A percentile compares a stretch with the other conserved stretches of the same genome.
phyloP scores from a whole-genome alignment of 495 filamentous ascomycete genomes.

The Hypoxylon lienhwacheense region DNA sequence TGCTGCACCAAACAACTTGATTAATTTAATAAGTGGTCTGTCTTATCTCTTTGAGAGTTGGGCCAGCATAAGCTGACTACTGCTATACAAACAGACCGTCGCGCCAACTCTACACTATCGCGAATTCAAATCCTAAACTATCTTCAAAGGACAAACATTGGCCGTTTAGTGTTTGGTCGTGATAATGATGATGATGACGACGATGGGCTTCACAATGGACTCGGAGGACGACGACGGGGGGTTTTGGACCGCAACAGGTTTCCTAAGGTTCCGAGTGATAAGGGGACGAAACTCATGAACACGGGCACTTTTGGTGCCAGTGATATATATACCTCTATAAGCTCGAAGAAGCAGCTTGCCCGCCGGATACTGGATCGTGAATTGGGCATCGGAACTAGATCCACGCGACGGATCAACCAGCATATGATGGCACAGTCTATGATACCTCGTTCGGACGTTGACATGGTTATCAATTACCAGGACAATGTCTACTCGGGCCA shows the following conservation, averaged over 20 bases:
- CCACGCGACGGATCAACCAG: conserved; percentile 57
- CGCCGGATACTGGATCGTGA: conserved; percentile 76
- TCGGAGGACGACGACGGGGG: conserved; percentile 36
- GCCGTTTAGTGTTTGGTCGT: conserved; percentile 41
- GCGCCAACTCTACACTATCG: conserved; percentile 37
- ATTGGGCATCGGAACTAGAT: conserved; percentile 62
- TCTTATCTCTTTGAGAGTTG: not conserved
- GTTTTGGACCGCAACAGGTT: conserved; percentile 54
- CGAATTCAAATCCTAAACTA: conserved; percentile 55
- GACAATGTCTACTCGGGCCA: conserved; percentile 90
- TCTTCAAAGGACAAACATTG: conserved; percentile 47
- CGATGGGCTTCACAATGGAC: conserved; percentile 26
- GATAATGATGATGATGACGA: conserved; percentile 52
- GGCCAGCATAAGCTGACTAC: not conserved
- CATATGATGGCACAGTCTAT: conserved; percentile 67
- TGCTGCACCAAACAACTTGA: conserved; percentile 36
- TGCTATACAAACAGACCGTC: conserved; percentile 34
- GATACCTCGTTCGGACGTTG: conserved; percentile 73
- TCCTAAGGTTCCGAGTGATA: conserved; percentile 76
- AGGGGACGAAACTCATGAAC: conserved; percentile 74
- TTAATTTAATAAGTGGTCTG: conserved; percentile 37
- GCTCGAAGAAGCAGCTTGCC: conserved; percentile 63
- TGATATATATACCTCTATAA: conserved; percentile 54
- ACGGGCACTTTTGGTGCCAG: conserved; percentile 75
- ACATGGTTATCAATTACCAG: conserved; percentile 86